Base-by-base conservation (phyloP, 148 eudicot genomes). In the Silene latifolia region DNA sequence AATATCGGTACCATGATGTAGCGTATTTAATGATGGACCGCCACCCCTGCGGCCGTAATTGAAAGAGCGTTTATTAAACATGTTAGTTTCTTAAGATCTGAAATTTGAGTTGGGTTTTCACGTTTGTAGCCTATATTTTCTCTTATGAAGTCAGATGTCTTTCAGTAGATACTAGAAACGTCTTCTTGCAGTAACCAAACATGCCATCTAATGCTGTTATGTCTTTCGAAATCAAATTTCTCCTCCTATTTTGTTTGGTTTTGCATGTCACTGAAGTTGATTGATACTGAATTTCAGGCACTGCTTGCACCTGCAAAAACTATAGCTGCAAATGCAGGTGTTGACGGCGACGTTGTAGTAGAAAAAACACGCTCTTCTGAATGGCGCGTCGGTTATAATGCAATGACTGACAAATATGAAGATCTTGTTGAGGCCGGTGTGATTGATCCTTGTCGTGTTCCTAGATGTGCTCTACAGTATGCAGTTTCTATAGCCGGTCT, bases 321-420 rank as follows among this genome's bases (percentile, higher is more conserved):
- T 69, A 95, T 95, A 62, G 97, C 98, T 59, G 82, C 77, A 39
- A 95, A 95, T 80, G 94, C 99, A 21, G 99, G 99, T 48, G 89
- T 84, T 63, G 99, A 95, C 76, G 99, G 99, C 48, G 88, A 81
- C 63, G 85, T 87, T 17, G 86, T 90, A n/a, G 92, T 88, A 73
- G 98, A 89, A 69, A 95, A 74, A 39, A 84, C 85, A 68, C 83
- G 77, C 56, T 73, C 70, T 48, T 85, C 77, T 62, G 90, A 87
- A 17, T 95, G 96, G 93, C 67, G 79, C 54, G 51, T 77, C 14
- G 99, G 97, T 39, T 95, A 88, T 77, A 95, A 95, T 67, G 98
- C 97, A 44, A 84, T 90, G 97, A 87, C 80, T 15, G 88, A 73
- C 23, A 83, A 54, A 68, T 92, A 88, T 27, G 99, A 95, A 86